Conservation (phyloP, 169 alveolate genomes). For the Plasmodium billcollinsi region DNA sequence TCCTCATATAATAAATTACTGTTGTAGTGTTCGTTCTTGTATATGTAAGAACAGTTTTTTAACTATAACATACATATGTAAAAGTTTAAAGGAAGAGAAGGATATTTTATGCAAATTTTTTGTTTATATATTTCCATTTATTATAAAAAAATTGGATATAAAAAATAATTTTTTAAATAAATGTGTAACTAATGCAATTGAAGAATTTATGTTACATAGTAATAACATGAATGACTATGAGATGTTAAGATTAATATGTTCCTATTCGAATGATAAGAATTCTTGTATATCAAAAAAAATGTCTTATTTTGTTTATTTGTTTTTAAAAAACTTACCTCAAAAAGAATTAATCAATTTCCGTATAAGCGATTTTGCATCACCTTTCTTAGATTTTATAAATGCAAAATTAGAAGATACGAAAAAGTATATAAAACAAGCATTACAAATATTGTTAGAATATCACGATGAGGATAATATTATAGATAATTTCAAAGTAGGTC, state of each 20-base stretch:
- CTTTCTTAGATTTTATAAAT: conserved; percentile 52
- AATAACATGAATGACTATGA: conserved; percentile 41
- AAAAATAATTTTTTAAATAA: conserved; percentile 51
- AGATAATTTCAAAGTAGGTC: conserved; percentile 4
- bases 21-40: conserved; percentile 53
- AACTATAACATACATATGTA: conserved; percentile 63
- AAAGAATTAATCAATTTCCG: conserved; percentile 18
- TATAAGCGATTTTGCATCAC: conserved; percentile 36
- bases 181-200: conserved; percentile 46
- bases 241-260: conserved; percentile 59
- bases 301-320: conserved; percentile 49
- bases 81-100: conserved; percentile 15
- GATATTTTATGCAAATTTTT: conserved; percentile 29
- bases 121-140: conserved; percentile 25
- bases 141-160: conserved; percentile 37
- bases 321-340: conserved; percentile 55
- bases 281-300: conserved; percentile 36
- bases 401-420: conserved; percentile 70
- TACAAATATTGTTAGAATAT: conserved; percentile 10
- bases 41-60: conserved; percentile 56
- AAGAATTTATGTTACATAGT: conserved; percentile 37
- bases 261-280: conserved; percentile 45
- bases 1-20: conserved; percentile 32
- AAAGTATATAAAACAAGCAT: conserved; percentile 35
- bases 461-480: conserved; percentile 32